A percentile compares a stretch with the other conserved stretches of the same genome.
phyloP scores from a whole-genome alignment of 257 asterid genomes.

The Euphrasia confusa region DNA sequence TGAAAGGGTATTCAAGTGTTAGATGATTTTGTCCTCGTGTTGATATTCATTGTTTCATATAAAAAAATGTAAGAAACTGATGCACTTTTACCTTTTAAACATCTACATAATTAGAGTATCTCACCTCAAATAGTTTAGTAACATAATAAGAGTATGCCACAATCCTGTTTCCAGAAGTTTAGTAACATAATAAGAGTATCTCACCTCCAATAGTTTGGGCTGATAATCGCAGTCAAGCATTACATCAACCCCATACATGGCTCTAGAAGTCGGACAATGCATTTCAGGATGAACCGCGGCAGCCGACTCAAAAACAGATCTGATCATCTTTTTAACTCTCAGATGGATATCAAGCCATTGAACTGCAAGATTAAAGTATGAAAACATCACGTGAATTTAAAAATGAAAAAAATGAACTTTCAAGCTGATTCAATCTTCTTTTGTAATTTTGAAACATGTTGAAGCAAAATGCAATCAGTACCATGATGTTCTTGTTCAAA shows the following conservation, averaged over 20 bases:
- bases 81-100: background rate
- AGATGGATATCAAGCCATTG: conserved; percentile 85
- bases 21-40: background rate
- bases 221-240: conserved; percentile 69
- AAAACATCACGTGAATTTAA: background rate
- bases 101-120: background rate
- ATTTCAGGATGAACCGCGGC: conserved; percentile 85
- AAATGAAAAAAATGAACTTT: too few relatives aligned
- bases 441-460: background rate
- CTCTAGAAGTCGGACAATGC: conserved; percentile 82
- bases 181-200: background rate
- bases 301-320: conserved; percentile 82
- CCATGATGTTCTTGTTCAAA: conserved; percentile 88
- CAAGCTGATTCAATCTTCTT: too few relatives aligned
- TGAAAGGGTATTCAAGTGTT: background rate
- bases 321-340: conserved; percentile 67
- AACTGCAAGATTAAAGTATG: conserved; percentile 46
- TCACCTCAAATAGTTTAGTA: too few relatives aligned
- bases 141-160: too few relatives aligned
- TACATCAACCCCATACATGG: conserved; percentile 95
- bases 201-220: conserved; percentile 88
- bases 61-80: background rate
- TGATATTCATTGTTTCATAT: background rate
- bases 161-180: conserved; percentile 5
- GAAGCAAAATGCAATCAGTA: conserved; percentile 28